Percentiles rank a stretch among this genome's conserved stretches.
phyloP scores from a whole-genome alignment of 768 basidiomycete species.

The Ephemerocybe angulata region DNA sequence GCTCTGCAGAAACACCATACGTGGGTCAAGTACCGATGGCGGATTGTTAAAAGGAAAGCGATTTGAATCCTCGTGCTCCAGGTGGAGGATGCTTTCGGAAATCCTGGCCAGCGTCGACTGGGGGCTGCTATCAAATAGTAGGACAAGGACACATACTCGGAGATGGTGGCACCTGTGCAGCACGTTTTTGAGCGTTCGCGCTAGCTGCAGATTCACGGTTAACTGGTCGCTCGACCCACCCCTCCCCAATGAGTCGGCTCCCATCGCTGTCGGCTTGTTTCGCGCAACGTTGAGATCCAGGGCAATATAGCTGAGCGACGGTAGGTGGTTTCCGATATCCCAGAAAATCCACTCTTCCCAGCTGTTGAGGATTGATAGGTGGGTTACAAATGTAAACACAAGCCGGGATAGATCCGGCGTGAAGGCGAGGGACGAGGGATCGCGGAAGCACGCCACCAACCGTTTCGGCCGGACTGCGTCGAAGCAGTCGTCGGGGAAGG shows the following conservation, averaged over 20 bases:
- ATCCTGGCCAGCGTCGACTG: not conserved
- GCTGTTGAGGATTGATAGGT: slow-evolving; percentile 8
- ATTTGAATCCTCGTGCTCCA: slow-evolving; percentile 1
- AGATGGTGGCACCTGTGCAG: slow-evolving; percentile 2
- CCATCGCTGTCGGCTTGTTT: not conserved
- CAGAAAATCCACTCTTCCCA: slow-evolving; percentile 9
- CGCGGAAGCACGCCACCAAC: not conserved
- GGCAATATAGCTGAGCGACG: slow-evolving; percentile 4
- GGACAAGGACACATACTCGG: not conserved
- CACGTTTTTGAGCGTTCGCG: not conserved
- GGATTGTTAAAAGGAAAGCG: slow-evolving; percentile 7
- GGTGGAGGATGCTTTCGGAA: not conserved
- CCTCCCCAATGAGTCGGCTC: no score
- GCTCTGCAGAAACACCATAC: slow-evolving; percentile 5
- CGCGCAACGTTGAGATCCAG: slow-evolving; percentile 7
- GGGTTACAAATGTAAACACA: slow-evolving; percentile 5
- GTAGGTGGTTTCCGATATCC: not conserved
- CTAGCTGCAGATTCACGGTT: not conserved
- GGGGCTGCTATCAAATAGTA: not conserved
- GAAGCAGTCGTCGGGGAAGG: slow-evolving; percentile 10
- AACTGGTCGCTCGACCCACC: no score
- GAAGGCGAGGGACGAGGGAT: not conserved
- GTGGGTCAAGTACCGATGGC: not conserved
- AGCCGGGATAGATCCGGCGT: slow-evolving; percentile 4
- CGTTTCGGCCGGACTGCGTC: slow-evolving; percentile 6